These are phyloP conservation scores for Boletus rubescentipes DNA, from an alignment of 768 basidiomycete genomes.

Conservation along the genomic window DNA sequence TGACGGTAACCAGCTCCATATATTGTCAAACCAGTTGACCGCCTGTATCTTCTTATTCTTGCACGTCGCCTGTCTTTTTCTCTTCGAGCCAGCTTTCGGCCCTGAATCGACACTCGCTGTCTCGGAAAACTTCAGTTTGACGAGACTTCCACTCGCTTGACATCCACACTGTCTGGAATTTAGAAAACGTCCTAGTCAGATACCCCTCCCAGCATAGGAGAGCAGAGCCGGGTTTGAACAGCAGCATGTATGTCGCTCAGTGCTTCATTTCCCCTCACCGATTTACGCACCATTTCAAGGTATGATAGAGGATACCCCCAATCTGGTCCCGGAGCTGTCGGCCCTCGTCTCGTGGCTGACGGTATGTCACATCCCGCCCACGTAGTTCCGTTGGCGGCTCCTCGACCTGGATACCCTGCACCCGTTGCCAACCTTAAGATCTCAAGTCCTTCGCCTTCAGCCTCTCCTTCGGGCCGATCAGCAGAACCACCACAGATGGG, in stretches of 20 bases:
- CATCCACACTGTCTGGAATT: conserved; percentile 6
- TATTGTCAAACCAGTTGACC: background rate
- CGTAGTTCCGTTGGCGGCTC: conserved; percentile 57
- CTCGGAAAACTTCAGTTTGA: conserved; percentile 17
- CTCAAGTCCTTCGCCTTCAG: conserved; percentile 45
- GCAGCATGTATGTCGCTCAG: conserved; percentile 53
- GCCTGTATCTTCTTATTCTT: conserved; percentile 1
- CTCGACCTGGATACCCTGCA: conserved; percentile 71
- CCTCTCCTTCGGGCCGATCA: conserved; percentile 31
- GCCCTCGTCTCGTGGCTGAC: conserved; percentile 46
- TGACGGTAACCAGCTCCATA: conserved; percentile 19
- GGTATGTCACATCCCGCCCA: conserved; percentile 30
- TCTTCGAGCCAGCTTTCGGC: conserved; percentile 10
- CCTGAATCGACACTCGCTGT: conserved; percentile 17
- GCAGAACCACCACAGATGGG: conserved; percentile 27
- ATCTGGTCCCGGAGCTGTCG: conserved; percentile 54
- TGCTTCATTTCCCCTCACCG: conserved; percentile 5
- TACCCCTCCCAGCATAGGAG: conserved; percentile 34
- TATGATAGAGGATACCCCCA: conserved; percentile 58
- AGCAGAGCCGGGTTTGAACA: conserved; percentile 51
- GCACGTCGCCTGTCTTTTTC: background rate
- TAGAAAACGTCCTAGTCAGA: conserved; percentile 8
- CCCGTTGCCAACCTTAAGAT: conserved; percentile 66
- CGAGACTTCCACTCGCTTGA: conserved; percentile 33
- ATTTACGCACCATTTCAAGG: conserved; percentile 35